Conservation (phyloP, 441 rosid species). For the Pelargonium australe region DNA sequence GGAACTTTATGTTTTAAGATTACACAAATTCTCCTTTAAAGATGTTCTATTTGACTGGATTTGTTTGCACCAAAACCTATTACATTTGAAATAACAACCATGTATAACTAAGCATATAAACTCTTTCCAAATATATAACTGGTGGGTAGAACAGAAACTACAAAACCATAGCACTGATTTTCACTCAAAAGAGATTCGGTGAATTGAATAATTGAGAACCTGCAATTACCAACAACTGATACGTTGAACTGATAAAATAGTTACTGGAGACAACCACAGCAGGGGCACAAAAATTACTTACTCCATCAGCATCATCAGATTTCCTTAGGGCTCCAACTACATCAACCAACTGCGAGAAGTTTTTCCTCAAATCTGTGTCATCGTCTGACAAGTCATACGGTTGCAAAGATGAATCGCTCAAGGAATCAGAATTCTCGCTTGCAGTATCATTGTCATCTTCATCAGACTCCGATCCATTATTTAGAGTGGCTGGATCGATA, state of each 20-base stretch:
- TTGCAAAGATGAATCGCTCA: conserved; percentile 73
- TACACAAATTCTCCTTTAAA: conserved; percentile 9
- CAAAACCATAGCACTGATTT: background rate
- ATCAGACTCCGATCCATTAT: conserved; percentile 51
- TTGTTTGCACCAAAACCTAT: background rate
- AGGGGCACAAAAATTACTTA: conserved; percentile 34
- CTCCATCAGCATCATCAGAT: conserved; percentile 90
- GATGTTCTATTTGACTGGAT: conserved; percentile 9
- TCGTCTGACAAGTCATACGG: conserved; percentile 91
- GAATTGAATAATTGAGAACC: conserved; percentile 11
- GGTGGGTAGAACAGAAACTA: background rate
- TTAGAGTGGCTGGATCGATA: conserved; percentile 69
- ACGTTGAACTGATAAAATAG: conserved; percentile 3
- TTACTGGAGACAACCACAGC: conserved; percentile 8
- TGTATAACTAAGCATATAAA: background rate
- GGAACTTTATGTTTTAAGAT: background rate
- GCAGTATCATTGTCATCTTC: conserved; percentile 42
- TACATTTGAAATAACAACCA: background rate
- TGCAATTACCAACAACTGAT: conserved; percentile 9
- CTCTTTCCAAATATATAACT: background rate
- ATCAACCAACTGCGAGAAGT: conserved; percentile 76
- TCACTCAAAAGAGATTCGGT: conserved; percentile 6
- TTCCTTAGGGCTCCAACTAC: conserved; percentile 89
- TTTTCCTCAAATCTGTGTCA: conserved; percentile 63
- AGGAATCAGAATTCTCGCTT: conserved; percentile 62